Conservation (phyloP, 2,329 filamentous ascomycete species). For the Cyphellophora attinorum region DNA sequence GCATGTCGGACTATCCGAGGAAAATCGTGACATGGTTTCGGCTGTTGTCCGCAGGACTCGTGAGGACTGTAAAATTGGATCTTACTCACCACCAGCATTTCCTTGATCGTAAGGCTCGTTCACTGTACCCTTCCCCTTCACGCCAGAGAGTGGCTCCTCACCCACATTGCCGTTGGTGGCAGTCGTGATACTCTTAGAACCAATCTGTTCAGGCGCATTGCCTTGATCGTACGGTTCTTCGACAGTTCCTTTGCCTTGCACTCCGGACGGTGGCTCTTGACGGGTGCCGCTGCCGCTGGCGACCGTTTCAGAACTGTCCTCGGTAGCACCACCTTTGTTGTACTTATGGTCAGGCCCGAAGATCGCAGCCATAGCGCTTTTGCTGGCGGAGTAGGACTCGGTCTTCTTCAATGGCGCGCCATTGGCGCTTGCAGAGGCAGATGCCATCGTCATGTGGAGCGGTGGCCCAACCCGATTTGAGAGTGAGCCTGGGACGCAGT, state of each 20-base stretch:
- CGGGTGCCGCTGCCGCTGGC: constrained; percentile 15
- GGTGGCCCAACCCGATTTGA: too few species aligned
- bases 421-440: too few species aligned
- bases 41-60: too few species aligned
- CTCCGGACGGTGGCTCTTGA: constrained; percentile 11
- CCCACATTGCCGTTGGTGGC: constrained; percentile 7
- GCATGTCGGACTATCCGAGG: too few species aligned
- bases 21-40: too few species aligned
- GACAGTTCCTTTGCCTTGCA: constrained; percentile 12
- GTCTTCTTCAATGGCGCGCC: not conserved
- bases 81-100: constrained; percentile 6
- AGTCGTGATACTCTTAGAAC: constrained; percentile 2
- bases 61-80: too few species aligned
- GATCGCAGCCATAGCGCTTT: not conserved
- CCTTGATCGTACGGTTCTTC: constrained; percentile 11
- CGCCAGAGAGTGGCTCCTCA: constrained; percentile 11
- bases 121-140: constrained; percentile 12
- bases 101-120: constrained; percentile 11
- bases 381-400: not conserved
- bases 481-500: too few species aligned
- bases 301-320: constrained; percentile 7
- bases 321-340: not conserved
- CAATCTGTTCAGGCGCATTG: constrained; percentile 8
- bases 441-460: too few species aligned
- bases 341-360: not conserved